Conservation (phyloP, 148 eudicot species). For the Linanthus parryae region DNA sequence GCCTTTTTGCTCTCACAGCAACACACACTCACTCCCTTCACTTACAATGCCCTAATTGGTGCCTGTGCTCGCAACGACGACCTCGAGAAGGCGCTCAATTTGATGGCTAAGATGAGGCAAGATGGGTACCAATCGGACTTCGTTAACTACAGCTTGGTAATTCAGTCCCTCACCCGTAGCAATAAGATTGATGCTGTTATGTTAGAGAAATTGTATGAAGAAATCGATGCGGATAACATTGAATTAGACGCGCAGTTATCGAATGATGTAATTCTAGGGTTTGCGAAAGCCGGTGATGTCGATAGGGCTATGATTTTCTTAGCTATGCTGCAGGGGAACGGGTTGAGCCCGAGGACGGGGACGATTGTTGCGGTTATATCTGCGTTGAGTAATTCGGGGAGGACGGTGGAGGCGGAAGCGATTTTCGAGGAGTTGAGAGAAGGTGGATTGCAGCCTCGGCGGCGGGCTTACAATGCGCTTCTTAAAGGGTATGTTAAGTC, state of each 20-base stretch:
- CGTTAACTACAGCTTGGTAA: slow-evolving; percentile 70
- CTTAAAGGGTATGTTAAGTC: slow-evolving; percentile 77
- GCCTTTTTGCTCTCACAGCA: slow-evolving; percentile 74
- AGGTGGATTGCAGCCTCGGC: slow-evolving; percentile 75
- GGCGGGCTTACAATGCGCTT: slow-evolving; percentile 90
- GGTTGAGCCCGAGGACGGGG: slow-evolving; percentile 60
- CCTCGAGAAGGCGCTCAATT: slow-evolving; percentile 68
- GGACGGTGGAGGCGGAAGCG: slow-evolving; percentile 90
- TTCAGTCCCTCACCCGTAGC: slow-evolving; percentile 55
- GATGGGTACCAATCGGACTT: slow-evolving; percentile 81
- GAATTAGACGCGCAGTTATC: slow-evolving; percentile 73
- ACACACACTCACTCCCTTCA: slow-evolving; percentile 57
- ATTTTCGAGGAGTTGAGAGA: slow-evolving; percentile 93
- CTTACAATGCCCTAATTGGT: slow-evolving; percentile 81
- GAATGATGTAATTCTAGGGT: slow-evolving; percentile 80
- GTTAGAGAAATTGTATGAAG: slow-evolving; percentile 50
- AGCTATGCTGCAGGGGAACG: slow-evolving; percentile 64
- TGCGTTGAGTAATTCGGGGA: slow-evolving; percentile 60
- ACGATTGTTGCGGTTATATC: slow-evolving; percentile 56
- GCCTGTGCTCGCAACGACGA: slow-evolving; percentile 87
- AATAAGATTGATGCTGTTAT: slow-evolving; percentile 45
- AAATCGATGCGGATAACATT: slow-evolving; percentile 54
- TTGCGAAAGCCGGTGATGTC: slow-evolving; percentile 70
- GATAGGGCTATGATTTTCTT: slow-evolving; percentile 62
- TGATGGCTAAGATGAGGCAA: slow-evolving; percentile 60